A percentile compares a stretch with the other conserved stretches of the same genome.
Evolutionary conservation across 2,329 filamentous ascomycete species (phyloP).

Genomic region (Ramularia collo-cygni): DNA sequence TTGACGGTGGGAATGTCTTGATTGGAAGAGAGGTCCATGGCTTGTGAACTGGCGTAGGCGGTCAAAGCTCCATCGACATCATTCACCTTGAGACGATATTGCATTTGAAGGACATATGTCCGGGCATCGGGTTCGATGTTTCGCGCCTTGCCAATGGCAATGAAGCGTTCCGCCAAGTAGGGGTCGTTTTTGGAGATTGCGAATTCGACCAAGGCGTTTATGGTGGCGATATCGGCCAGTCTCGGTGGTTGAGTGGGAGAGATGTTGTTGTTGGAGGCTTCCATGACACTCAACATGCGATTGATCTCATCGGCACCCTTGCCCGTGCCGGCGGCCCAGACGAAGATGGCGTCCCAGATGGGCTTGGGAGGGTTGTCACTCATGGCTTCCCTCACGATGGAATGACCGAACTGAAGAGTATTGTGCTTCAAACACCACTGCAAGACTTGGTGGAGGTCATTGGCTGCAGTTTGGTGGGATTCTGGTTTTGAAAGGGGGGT

Average conservation of each 20-base stretch:
- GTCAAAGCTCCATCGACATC: constrained; percentile 64
- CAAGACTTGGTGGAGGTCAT: constrained; percentile 9
- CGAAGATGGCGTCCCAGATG: constrained; percentile 64
- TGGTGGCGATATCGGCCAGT: constrained; percentile 58
- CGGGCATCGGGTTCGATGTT: constrained; percentile 59
- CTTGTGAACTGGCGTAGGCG: constrained; percentile 58
- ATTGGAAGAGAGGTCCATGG: constrained; percentile 48
- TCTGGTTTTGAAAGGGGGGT: not conserved
- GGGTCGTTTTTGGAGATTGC: constrained; percentile 64
- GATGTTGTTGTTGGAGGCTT: constrained; percentile 24
- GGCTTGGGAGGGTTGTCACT: constrained; percentile 23
- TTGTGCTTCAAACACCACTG: constrained; percentile 36
- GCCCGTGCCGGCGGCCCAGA: constrained; percentile 67
- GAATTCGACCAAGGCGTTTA: constrained; percentile 69
- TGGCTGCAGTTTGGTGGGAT: not conserved
- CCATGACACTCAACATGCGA: constrained; percentile 64
- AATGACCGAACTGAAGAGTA: constrained; percentile 55
- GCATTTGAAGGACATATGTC: constrained; percentile 68
- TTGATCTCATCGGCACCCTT: constrained; percentile 66
- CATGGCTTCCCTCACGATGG: constrained; percentile 45
- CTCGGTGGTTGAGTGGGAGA: constrained; percentile 23
- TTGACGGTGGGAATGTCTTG: constrained; percentile 62
- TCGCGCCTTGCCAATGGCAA: constrained; percentile 58
- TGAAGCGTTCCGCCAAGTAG: constrained; percentile 66
- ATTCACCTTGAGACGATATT: constrained; percentile 64